phyloP scores from a whole-genome alignment of 2,329 filamentous ascomycete species.

The Ascochyta lentis region DNA sequence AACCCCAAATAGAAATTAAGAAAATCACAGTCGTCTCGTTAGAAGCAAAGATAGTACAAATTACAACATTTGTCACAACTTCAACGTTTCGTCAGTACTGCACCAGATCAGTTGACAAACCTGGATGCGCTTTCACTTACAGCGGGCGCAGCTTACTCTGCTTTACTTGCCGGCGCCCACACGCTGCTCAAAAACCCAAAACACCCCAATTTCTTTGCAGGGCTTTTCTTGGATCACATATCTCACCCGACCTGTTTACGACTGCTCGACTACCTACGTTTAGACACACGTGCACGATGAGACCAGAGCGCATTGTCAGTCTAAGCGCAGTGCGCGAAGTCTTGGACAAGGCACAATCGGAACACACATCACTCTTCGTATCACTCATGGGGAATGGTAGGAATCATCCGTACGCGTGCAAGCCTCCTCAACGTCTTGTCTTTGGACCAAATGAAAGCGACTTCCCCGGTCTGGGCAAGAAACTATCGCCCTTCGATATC shows the following conservation, averaged over 20 bases:
- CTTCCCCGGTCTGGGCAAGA: constrained; percentile 19
- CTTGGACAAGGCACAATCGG: constrained; percentile 9
- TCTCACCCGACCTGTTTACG: background rate
- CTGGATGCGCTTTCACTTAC: constrained; percentile 3
- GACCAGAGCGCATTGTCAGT: background rate
- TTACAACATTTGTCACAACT: too few relatives aligned
- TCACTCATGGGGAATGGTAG: constrained; percentile 18
- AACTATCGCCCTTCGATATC: constrained; percentile 14
- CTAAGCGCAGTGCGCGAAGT: constrained; percentile 8
- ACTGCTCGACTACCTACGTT: background rate
- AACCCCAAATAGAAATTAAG: too few relatives aligned
- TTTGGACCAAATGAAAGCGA: constrained; percentile 8
- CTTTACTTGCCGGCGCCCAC: background rate
- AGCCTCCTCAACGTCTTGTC: background rate
- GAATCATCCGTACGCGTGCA: constrained; percentile 8
- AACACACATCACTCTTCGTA: constrained; percentile 11
- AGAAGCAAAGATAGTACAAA: too few relatives aligned
- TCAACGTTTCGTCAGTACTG: too few relatives aligned
- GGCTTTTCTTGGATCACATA: background rate
- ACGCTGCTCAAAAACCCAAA: background rate
- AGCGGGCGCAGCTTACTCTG: background rate
- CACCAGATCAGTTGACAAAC: background rate
- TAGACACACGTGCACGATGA: background rate
- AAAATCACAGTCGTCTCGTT: too few relatives aligned
- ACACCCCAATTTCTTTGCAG: background rate